A percentile compares a stretch with the other conserved stretches of the same genome.
Conservation (phyloP, 805 yeast genomes). For the Barnettozyma populi region DNA sequence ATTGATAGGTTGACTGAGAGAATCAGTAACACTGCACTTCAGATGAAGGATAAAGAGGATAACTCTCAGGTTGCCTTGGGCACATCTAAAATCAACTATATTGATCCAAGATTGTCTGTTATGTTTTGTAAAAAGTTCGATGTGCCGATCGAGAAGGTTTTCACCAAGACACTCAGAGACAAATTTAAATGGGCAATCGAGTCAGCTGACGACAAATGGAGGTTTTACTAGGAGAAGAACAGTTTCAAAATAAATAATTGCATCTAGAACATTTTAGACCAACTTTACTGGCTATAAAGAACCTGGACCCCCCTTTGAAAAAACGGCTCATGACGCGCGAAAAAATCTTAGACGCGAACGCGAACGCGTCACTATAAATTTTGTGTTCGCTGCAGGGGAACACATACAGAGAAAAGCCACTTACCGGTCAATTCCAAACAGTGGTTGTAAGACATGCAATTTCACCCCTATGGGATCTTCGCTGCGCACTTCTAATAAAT, state of each 20-base stretch:
- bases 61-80: slow-evolving; percentile 90
- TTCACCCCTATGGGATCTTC: not conserved
- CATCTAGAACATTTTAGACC: not conserved
- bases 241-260: not conserved
- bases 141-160: slow-evolving; percentile 89
- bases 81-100: slow-evolving; percentile 90
- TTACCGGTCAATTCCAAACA: not conserved
- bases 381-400: not conserved
- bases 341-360: not conserved
- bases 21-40: slow-evolving; percentile 61
- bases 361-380: not conserved
- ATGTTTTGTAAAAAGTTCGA: slow-evolving; percentile 79
- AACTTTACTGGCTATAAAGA: too few relatives aligned
- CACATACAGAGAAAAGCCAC: not conserved
- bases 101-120: slow-evolving; percentile 89
- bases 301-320: not conserved
- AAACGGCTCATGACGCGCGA: not conserved
- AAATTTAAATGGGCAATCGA: slow-evolving; percentile 96
- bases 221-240: slow-evolving; percentile 41
- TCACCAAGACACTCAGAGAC: slow-evolving; percentile 85
- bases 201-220: slow-evolving; percentile 83
- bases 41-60: slow-evolving; percentile 87
- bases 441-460: not conserved
- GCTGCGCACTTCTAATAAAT: not conserved
- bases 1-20: slow-evolving; percentile 68